Percentiles rank a stretch among this genome's conserved stretches.
Conservation (phyloP, 495 filamentous ascomycete genomes). For the Astrothelium macrocarpum region DNA sequence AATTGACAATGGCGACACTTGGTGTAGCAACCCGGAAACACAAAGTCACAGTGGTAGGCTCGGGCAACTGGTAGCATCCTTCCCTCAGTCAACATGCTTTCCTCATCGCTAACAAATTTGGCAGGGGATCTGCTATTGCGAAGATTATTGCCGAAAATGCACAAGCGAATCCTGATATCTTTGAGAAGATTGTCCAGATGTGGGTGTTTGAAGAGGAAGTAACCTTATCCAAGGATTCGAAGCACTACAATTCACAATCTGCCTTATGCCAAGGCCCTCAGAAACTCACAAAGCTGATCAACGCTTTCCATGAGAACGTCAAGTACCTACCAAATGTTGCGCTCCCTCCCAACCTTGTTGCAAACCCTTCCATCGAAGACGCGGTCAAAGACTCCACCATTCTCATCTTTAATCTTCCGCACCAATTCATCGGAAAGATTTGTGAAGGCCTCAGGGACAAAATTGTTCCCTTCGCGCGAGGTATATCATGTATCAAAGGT, state of each 20-base stretch:
- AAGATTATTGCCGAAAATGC: slow-evolving; percentile 96
- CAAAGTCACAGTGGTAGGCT: slow-evolving; percentile 89
- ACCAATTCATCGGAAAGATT: slow-evolving; percentile 89
- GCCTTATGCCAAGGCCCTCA: slow-evolving; percentile 52
- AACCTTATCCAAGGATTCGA: slow-evolving; percentile 49
- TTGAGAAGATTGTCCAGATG: slow-evolving; percentile 88
- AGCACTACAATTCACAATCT: slow-evolving; percentile 40
- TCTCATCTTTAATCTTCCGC: slow-evolving; percentile 92
- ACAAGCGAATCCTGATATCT: slow-evolving; percentile 61
- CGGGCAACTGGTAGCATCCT: slow-evolving; percentile 77
- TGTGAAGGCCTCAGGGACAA: slow-evolving; percentile 79
- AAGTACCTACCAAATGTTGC: slow-evolving; percentile 86
- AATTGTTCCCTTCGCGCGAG: slow-evolving; percentile 83
- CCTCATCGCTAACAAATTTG: neutral
- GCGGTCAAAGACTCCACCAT: slow-evolving; percentile 75
- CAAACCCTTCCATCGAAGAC: slow-evolving; percentile 77
- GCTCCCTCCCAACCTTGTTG: slow-evolving; percentile 78
- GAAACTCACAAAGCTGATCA: slow-evolving; percentile 87
- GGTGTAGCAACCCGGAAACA: slow-evolving; percentile 53
- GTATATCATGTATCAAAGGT: slow-evolving; percentile 96
- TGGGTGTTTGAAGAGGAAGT: slow-evolving; percentile 92
- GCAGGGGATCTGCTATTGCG: slow-evolving; percentile 86
- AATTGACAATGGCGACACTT: slow-evolving; percentile 28
- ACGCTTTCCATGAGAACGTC: slow-evolving; percentile 86
- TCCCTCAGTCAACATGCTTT: neutral